These are phyloP conservation scores for Keithomyces neogunnii DNA, from an alignment of 2,329 filamentous ascomycete genomes.

Conservation along the genomic window DNA sequence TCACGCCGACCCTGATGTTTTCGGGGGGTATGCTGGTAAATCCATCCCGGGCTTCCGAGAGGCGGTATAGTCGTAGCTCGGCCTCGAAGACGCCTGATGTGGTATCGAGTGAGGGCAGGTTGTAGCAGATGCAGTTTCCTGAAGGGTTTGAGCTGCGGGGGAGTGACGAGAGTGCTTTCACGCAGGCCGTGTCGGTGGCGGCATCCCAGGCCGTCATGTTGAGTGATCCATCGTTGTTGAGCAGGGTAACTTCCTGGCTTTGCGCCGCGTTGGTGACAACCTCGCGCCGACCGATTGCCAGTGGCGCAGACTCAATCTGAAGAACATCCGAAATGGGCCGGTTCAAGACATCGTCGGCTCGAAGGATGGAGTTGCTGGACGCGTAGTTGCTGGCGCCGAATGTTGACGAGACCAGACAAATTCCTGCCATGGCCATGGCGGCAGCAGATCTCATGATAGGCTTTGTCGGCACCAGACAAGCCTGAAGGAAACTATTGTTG, in stretches of 20 bases:
- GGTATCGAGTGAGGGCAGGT: constrained; percentile 62
- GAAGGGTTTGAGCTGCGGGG: constrained; percentile 60
- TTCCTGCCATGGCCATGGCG: background rate
- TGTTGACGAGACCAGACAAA: constrained; percentile 1
- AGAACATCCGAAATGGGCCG: constrained; percentile 3
- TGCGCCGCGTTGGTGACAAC: constrained; percentile 6
- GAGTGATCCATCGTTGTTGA: constrained; percentile 35
- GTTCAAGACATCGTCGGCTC: constrained; percentile 5
- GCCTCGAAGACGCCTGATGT: constrained; percentile 64
- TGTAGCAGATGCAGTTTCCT: constrained; percentile 76
- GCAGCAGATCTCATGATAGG: constrained; percentile 2
- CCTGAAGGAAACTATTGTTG: too few species aligned
- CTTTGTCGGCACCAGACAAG: background rate
- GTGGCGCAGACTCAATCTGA: background rate
- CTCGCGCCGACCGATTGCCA: background rate
- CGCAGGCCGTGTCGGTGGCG: constrained; percentile 51
- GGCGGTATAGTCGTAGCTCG: constrained; percentile 65
- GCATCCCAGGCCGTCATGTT: constrained; percentile 50
- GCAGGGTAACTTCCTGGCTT: constrained; percentile 17
- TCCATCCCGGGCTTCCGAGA: constrained; percentile 48
- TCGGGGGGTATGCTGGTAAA: constrained; percentile 43
- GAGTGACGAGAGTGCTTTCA: constrained; percentile 43
- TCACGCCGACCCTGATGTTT: constrained; percentile 46
- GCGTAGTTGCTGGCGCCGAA: background rate
- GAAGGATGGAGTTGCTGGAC: background rate